Percentiles rank a stretch among this genome's conserved stretches.
Conservation (phyloP, 2,329 filamentous ascomycete genomes). For the Rutstroemia sp. region DNA sequence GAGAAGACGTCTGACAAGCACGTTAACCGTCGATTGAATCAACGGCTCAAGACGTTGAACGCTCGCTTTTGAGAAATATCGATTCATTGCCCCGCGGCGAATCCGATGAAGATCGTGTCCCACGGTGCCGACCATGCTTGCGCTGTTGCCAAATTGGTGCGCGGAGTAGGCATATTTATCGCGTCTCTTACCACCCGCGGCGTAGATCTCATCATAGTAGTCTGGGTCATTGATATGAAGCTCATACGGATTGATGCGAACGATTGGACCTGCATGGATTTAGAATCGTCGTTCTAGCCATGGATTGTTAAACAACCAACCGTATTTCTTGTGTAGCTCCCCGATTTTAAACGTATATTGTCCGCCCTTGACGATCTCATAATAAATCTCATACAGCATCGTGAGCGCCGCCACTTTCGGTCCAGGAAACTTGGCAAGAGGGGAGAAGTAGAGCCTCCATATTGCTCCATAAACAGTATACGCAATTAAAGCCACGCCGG, state of each 20-base stretch:
- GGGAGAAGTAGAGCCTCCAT: slow-evolving; percentile 30
- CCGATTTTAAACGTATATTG: slow-evolving; percentile 37
- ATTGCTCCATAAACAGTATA: slow-evolving; percentile 7
- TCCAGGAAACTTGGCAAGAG: slow-evolving; percentile 28
- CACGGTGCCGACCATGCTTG: slow-evolving; percentile 11
- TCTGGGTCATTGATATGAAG: slow-evolving; percentile 31
- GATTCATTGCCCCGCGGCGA: slow-evolving; percentile 15
- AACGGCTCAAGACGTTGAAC: slow-evolving; percentile 15
- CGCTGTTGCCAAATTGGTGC: slow-evolving; percentile 3
- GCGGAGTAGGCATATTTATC: slow-evolving; percentile 13
- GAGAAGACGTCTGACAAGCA: slow-evolving; percentile 5
- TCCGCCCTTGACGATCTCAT: slow-evolving; percentile 36
- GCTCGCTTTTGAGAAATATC: slow-evolving; percentile 18
- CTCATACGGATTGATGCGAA: slow-evolving; percentile 33
- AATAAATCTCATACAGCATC: slow-evolving; percentile 30
- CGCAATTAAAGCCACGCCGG: background rate
- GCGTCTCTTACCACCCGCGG: slow-evolving; percentile 11
- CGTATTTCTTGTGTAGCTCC: slow-evolving; percentile 36
- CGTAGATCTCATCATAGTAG: slow-evolving; percentile 36
- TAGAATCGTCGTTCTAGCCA: background rate
- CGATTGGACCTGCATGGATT: slow-evolving; percentile 21
- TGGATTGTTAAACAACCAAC: background rate
- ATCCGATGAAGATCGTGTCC: slow-evolving; percentile 17
- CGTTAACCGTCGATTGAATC: slow-evolving; percentile 15
- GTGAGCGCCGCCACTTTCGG: slow-evolving; percentile 29